phyloP scores from a whole-genome alignment of 2,329 filamentous ascomycete species.

The Cyphellophora attinorum region DNA sequence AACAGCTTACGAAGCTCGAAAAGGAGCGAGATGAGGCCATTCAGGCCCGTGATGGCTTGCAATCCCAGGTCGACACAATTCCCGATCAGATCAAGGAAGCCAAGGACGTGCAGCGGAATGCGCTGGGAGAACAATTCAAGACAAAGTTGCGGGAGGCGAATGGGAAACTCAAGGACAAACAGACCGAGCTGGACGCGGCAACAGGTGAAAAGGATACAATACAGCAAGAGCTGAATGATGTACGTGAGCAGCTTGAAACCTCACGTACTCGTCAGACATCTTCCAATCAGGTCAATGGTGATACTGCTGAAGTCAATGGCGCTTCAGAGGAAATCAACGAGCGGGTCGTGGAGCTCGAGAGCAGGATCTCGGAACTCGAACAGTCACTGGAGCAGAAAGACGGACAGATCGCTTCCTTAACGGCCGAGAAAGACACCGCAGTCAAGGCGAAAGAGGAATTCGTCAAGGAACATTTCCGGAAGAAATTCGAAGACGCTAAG shows the following conservation, averaged over 20 bases:
- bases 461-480: constrained; percentile 59
- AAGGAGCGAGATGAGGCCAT: constrained; percentile 58
- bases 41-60: constrained; percentile 38
- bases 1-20: constrained; percentile 58
- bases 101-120: constrained; percentile 40
- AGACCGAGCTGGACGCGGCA: constrained; percentile 36
- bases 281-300: constrained; percentile 24
- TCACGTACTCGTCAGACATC: constrained; percentile 28
- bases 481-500: constrained; percentile 52
- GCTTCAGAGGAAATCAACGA: constrained; percentile 10
- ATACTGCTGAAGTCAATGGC: constrained; percentile 26
- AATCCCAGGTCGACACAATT: constrained; percentile 39
- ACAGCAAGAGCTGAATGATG: constrained; percentile 57
- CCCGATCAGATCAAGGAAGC: constrained; percentile 38
- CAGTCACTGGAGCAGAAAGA: constrained; percentile 44
- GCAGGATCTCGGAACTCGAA: constrained; percentile 45
- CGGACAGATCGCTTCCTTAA: constrained; percentile 31
- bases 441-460: constrained; percentile 42
- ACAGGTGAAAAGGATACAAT: constrained; percentile 57
- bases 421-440: constrained; percentile 36
- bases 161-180: constrained; percentile 47
- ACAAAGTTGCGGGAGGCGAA: constrained; percentile 55
- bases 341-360: constrained; percentile 38
- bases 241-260: constrained; percentile 55
- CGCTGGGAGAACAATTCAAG: constrained; percentile 43